Percentiles rank a stretch among this genome's conserved stretches.
Conservation (phyloP, 2,329 filamentous ascomycete species). For the Bisporella sp. region DNA sequence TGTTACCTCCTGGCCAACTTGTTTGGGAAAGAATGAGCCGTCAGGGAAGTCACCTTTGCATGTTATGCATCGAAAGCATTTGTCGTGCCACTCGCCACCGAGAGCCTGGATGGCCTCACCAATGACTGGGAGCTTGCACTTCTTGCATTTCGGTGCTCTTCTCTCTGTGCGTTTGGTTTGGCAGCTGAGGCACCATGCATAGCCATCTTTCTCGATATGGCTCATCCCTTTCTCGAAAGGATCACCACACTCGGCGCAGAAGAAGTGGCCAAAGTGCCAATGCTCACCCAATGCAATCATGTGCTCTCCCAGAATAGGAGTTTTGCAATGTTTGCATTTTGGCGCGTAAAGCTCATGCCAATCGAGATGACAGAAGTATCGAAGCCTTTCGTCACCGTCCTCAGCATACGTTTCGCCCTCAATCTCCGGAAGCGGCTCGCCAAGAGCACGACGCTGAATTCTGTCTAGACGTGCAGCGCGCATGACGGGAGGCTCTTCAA, state of each 20-base stretch:
- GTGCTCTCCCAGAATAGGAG: conserved; percentile 92
- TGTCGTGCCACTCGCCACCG: conserved; percentile 87
- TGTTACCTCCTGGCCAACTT: conserved; percentile 41
- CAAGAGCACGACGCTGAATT: conserved; percentile 56
- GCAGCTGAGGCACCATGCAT: conserved; percentile 92
- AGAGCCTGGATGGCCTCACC: conserved; percentile 87
- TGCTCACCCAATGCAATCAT: conserved; percentile 89
- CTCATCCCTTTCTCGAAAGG: conserved; percentile 71
- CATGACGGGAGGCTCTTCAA: conserved; percentile 74
- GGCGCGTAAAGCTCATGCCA: conserved; percentile 94
- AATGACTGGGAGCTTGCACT: conserved; percentile 76
- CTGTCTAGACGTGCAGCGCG: conserved; percentile 66
- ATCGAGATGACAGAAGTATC: conserved; percentile 98
- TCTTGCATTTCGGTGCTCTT: conserved; percentile 79
- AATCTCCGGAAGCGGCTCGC: conserved; percentile 53
- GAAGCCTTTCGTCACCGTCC: conserved; percentile 64
- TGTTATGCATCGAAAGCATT: conserved; percentile 76
- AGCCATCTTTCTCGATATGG: conserved; percentile 90
- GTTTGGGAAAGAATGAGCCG: conserved; percentile 57
- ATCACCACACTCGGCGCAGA: conserved; percentile 97
- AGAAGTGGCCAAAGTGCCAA: conserved; percentile 97
- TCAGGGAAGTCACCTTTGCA: conserved; percentile 56
- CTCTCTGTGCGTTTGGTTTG: conserved; percentile 89
- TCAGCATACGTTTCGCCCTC: conserved; percentile 59
- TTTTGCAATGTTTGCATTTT: conserved; percentile 91